phyloP scores from a whole-genome alignment of 1,284 basidiomycete species.

The Boletus mariae region DNA sequence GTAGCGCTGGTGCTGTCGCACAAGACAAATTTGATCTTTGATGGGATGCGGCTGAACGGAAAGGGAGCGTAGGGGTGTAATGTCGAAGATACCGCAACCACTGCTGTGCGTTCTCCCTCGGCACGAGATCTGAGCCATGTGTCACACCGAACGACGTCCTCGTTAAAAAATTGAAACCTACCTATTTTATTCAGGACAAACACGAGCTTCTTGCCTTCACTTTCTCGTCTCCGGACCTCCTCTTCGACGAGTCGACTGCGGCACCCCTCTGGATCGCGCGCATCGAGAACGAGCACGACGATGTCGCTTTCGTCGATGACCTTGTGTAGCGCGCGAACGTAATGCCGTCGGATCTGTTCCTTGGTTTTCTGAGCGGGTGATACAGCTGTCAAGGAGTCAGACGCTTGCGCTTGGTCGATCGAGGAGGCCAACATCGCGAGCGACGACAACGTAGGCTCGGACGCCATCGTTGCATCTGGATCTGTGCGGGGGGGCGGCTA shows the following conservation, averaged over 20 bases:
- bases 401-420: constrained; percentile 29
- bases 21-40: constrained; percentile 81
- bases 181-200: constrained; percentile 94
- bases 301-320: constrained; percentile 95
- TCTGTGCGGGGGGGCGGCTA: constrained; percentile 35
- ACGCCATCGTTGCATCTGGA: constrained; percentile 65
- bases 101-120: constrained; percentile 81
- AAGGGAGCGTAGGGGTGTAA: constrained; percentile 90
- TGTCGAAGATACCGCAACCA: constrained; percentile 92
- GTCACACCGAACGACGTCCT: neutral
- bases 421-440: constrained; percentile 46
- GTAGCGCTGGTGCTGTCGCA: constrained; percentile 73
- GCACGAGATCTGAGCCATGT: constrained; percentile 72
- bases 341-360: constrained; percentile 66
- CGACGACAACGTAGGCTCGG: constrained; percentile 65
- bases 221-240: constrained; percentile 80
- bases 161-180: constrained; percentile 34
- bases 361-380: constrained; percentile 48
- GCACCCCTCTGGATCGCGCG: constrained; percentile 89
- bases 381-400: constrained; percentile 29
- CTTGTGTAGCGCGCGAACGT: constrained; percentile 77
- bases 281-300: constrained; percentile 84
- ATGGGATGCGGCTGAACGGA: constrained; percentile 80
- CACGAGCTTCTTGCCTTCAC: constrained; percentile 84
- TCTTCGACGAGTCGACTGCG: constrained; percentile 86